A percentile compares a stretch with the other conserved stretches of the same genome.
phyloP scores from a whole-genome alignment of 2,329 filamentous ascomycete genomes.

The Aureobasidium mangrovei region DNA sequence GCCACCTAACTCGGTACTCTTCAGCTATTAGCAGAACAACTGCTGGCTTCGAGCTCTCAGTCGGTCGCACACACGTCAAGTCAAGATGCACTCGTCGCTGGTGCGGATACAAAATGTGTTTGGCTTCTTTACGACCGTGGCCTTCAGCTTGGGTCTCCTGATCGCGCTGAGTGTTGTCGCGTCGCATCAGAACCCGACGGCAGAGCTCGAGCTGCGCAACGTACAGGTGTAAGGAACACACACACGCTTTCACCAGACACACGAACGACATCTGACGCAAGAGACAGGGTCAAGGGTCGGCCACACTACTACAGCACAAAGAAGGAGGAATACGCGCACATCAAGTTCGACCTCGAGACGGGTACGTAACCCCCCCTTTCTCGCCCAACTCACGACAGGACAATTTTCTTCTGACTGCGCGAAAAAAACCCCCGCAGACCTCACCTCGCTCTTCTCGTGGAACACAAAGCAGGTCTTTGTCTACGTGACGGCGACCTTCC shows the following conservation, averaged over 20 bases:
- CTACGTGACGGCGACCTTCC: slow-evolving; percentile 77
- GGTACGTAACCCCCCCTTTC: slow-evolving; percentile 32
- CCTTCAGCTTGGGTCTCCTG: slow-evolving; percentile 67
- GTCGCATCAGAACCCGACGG: slow-evolving; percentile 58
- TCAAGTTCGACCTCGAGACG: slow-evolving; percentile 86
- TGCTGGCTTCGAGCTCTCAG: slow-evolving; percentile 5
- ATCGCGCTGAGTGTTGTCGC: slow-evolving; percentile 74
- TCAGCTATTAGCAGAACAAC: not conserved
- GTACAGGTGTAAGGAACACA: slow-evolving; percentile 65
- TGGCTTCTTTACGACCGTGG: slow-evolving; percentile 94
- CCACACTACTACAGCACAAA: slow-evolving; percentile 94
- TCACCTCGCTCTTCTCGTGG: slow-evolving; percentile 92
- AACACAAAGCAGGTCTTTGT: slow-evolving; percentile 98
- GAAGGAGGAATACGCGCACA: slow-evolving; percentile 90
- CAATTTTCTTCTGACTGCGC: not conserved
- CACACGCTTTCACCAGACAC: not conserved
- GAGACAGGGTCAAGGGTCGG: slow-evolving; percentile 66
- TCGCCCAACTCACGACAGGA: slow-evolving; percentile 13
- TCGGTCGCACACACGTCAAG: not conserved
- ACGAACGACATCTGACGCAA: not conserved
- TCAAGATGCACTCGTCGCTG: slow-evolving; percentile 74
- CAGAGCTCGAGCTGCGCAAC: slow-evolving; percentile 59
- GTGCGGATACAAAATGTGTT: slow-evolving; percentile 87
- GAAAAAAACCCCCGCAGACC: slow-evolving; percentile 43
- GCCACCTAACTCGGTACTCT: no score